Conservation (phyloP, 2,329 filamentous ascomycete genomes). For the Talaromyces sp. region DNA sequence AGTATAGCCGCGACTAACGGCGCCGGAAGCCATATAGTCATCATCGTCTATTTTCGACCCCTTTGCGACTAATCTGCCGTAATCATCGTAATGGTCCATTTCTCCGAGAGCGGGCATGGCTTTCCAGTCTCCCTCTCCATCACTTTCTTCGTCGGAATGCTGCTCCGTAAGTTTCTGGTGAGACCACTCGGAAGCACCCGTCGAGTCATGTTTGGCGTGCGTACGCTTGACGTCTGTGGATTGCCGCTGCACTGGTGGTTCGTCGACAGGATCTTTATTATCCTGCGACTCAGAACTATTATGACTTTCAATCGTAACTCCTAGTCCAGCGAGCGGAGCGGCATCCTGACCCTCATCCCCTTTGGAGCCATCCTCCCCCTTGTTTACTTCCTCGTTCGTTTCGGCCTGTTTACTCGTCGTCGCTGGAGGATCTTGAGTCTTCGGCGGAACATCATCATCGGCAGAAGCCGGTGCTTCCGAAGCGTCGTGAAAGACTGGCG, state of each 20-base stretch:
- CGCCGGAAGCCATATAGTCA: slow-evolving; percentile 76
- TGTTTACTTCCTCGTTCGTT: slow-evolving; percentile 8
- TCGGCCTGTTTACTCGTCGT: slow-evolving; percentile 1
- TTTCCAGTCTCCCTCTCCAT: slow-evolving; percentile 78
- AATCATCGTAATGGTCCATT: slow-evolving; percentile 94
- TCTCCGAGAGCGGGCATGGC: slow-evolving; percentile 90
- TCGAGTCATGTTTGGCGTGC: slow-evolving; percentile 28
- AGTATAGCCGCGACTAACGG: slow-evolving; percentile 92
- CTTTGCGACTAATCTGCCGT: slow-evolving; percentile 79
- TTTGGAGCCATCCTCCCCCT: not conserved
- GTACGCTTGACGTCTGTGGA: slow-evolving; percentile 19
- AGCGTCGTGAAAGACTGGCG: slow-evolving; percentile 27
- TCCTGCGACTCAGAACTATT: not conserved
- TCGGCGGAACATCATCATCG: not conserved
- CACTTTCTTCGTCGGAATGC: slow-evolving; percentile 45
- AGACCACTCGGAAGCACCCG: slow-evolving; percentile 75
- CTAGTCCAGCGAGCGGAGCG: slow-evolving; percentile 15
- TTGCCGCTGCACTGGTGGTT: slow-evolving; percentile 13
- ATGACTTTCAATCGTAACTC: slow-evolving; percentile 8
- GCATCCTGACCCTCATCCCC: not conserved
- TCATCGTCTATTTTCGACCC: slow-evolving; percentile 71
- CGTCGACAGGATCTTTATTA: not conserved
- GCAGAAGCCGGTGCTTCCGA: slow-evolving; percentile 17
- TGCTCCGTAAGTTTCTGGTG: slow-evolving; percentile 73
- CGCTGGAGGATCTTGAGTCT: not conserved